phyloP scores from a whole-genome alignment of 768 basidiomycete species.

The Suillus paluster region DNA sequence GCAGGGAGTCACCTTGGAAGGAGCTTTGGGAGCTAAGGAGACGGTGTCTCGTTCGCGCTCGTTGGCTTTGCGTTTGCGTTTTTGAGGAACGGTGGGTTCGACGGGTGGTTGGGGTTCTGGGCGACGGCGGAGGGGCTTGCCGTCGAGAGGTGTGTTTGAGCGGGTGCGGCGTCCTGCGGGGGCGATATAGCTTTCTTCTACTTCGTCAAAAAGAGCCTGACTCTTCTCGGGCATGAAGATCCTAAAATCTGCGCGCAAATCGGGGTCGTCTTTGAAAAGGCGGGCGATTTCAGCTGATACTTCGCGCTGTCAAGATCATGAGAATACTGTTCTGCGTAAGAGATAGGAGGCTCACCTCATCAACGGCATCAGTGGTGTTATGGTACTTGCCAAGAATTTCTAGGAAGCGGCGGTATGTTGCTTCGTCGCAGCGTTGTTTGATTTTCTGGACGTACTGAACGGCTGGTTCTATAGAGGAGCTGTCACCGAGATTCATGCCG shows the following conservation, averaged over 20 bases:
- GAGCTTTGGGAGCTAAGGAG: neutral
- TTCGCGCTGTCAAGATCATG: constrained; percentile 51
- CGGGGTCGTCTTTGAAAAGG: constrained; percentile 77
- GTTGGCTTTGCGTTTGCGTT: constrained; percentile 67
- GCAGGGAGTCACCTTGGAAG: constrained; percentile 2
- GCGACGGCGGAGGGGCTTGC: constrained; percentile 46
- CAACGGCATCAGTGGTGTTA: constrained; percentile 59
- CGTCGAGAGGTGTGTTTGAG: constrained; percentile 37
- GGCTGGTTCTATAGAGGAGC: constrained; percentile 69
- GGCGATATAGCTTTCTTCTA: constrained; percentile 33
- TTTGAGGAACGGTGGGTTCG: constrained; percentile 55
- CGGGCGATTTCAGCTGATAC: constrained; percentile 69
- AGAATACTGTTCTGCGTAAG: constrained; percentile 3
- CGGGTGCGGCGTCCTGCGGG: constrained; percentile 36
- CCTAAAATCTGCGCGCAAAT: constrained; percentile 73
- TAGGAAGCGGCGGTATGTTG: constrained; percentile 81
- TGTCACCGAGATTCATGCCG: constrained; percentile 39
- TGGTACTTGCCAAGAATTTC: constrained; percentile 74
- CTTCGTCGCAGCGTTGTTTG: constrained; percentile 90
- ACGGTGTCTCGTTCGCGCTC: constrained; percentile 42
- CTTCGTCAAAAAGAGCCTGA: constrained; percentile 54
- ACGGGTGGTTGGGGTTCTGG: constrained; percentile 46
- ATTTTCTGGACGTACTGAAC: constrained; percentile 97
- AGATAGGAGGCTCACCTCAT: constrained; percentile 49
- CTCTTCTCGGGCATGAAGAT: constrained; percentile 73